These are phyloP conservation scores for Hanseniaspora taiwanica DNA, from an alignment of 805 yeast genomes.

Conservation along the genomic window DNA sequence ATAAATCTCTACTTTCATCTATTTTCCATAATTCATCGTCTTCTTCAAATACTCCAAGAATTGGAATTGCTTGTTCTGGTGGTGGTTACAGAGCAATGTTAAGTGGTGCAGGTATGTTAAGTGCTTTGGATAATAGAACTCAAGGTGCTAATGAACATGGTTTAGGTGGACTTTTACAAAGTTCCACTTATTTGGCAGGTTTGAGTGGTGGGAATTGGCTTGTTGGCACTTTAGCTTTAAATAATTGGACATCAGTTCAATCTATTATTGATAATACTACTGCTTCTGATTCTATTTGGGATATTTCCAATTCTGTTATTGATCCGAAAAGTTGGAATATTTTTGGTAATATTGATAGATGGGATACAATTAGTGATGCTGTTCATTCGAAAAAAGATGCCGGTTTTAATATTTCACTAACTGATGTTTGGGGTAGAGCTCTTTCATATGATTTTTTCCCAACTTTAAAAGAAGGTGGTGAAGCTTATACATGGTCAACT, in stretches of 20 bases:
- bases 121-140: conserved; percentile 68
- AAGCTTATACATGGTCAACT: conserved; percentile 44
- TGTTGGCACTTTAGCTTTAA: conserved; percentile 50
- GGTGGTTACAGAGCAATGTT: conserved; percentile 87
- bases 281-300: conserved; percentile 43
- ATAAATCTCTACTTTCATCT: conserved; percentile 3
- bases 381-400: conserved; percentile 41
- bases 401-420: conserved; percentile 52
- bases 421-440: conserved; percentile 74
- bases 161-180: conserved; percentile 62
- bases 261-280: conserved; percentile 31
- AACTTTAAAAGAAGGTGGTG: conserved; percentile 45
- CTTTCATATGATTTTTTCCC: conserved; percentile 64
- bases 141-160: conserved; percentile 38
- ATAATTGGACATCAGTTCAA: conserved; percentile 62
- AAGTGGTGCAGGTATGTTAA: conserved; percentile 71
- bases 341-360: conserved; percentile 36
- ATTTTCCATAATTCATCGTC: conserved; percentile 6
- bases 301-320: conserved; percentile 45
- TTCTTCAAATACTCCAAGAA: conserved; percentile 25
- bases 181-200: conserved; percentile 60
- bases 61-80: conserved; percentile 57
- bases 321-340: conserved; percentile 52
- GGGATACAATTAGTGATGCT: conserved; percentile 40
- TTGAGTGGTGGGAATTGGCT: conserved; percentile 83